Percentiles rank a stretch among this genome's conserved stretches.
phyloP scores from a whole-genome alignment of 164 flowering plant species.

The Euptelea pleiosperma region DNA sequence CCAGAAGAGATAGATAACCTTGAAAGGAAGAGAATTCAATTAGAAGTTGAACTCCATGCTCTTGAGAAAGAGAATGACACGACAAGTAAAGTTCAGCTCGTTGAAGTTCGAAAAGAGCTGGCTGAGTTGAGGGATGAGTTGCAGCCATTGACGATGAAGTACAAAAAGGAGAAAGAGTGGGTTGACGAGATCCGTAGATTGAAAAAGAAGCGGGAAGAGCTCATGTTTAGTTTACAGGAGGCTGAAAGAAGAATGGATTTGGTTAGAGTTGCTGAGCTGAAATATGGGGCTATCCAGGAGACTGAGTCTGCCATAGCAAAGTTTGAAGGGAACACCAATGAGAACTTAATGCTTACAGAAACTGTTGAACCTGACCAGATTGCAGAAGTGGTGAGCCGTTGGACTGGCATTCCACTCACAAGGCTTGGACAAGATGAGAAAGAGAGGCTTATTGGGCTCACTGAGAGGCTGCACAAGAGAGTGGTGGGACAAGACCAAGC shows the following conservation, averaged over 20 bases:
- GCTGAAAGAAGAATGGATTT: conserved; percentile 87
- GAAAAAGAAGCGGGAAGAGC: conserved; percentile 76
- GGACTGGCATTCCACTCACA: conserved; percentile 88
- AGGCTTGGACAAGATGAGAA: conserved; percentile 71
- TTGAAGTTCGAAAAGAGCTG: conserved; percentile 62
- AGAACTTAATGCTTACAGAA: conserved; percentile 59
- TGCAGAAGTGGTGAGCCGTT: conserved; percentile 78
- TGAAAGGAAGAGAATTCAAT: conserved; percentile 64
- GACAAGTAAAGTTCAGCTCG: conserved; percentile 69
- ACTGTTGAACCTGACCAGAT: conserved; percentile 78
- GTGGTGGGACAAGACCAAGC: conserved; percentile 92
- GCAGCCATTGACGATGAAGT: conserved; percentile 81
- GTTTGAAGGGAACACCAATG: conserved; percentile 50
- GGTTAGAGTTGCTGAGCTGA: conserved; percentile 78
- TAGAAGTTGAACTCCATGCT: conserved; percentile 73
- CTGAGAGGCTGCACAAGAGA: conserved; percentile 67
- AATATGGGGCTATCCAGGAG: conserved; percentile 71
- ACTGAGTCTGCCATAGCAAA: conserved; percentile 56
- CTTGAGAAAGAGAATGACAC: conserved; percentile 84
- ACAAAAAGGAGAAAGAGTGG: conserved; percentile 76
- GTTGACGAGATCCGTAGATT: conserved; percentile 73
- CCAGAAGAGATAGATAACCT: conserved; percentile 72
- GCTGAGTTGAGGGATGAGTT: conserved; percentile 68
- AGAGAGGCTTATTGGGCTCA: conserved; percentile 60
- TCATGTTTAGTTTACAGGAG: conserved; percentile 54